phyloP scores from a whole-genome alignment of 1,284 basidiomycete genomes.

The Meira nashicola region DNA sequence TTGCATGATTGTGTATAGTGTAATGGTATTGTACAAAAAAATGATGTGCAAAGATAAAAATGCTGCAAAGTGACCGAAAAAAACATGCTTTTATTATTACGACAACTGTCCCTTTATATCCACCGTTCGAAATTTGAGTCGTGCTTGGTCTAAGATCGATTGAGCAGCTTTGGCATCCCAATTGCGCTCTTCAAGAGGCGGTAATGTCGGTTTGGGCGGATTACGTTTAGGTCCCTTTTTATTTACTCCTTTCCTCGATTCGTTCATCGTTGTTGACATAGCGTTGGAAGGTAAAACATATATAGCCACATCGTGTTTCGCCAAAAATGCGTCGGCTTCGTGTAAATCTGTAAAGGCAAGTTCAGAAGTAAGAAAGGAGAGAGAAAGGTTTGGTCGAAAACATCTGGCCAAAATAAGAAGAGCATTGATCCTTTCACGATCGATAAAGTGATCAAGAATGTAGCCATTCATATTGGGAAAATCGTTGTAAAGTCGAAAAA shows the following conservation, averaged over 20 bases:
- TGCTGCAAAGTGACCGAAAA: no score
- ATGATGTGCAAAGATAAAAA: no score
- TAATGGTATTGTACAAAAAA: no score
- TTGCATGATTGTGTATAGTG: no score
- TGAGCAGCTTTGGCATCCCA: slow-evolving; percentile 53
- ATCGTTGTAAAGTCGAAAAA: slow-evolving; percentile 76
- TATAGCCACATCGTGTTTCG: slow-evolving; percentile 64
- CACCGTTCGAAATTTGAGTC: not conserved
- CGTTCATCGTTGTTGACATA: slow-evolving; percentile 30
- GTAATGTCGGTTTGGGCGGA: slow-evolving; percentile 19
- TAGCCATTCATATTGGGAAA: slow-evolving; percentile 97
- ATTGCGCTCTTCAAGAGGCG: slow-evolving; percentile 35
- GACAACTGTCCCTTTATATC: not conserved
- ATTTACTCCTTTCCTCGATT: slow-evolving; percentile 10
- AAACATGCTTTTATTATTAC: no score
- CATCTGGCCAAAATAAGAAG: slow-evolving; percentile 85
- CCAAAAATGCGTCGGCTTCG: slow-evolving; percentile 68
- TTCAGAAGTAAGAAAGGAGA: slow-evolving; percentile 72
- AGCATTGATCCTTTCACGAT: slow-evolving; percentile 80
- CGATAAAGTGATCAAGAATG: slow-evolving; percentile 98
- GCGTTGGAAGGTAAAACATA: slow-evolving; percentile 57
- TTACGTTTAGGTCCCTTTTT: slow-evolving; percentile 30
- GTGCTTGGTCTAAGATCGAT: not conserved
- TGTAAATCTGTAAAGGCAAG: slow-evolving; percentile 73
- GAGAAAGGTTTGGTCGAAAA: slow-evolving; percentile 58